Percentiles rank a stretch among this genome's conserved stretches.
phyloP scores from a whole-genome alignment of 2,329 filamentous ascomycete species.

The Dendrostoma leiphaemia region DNA sequence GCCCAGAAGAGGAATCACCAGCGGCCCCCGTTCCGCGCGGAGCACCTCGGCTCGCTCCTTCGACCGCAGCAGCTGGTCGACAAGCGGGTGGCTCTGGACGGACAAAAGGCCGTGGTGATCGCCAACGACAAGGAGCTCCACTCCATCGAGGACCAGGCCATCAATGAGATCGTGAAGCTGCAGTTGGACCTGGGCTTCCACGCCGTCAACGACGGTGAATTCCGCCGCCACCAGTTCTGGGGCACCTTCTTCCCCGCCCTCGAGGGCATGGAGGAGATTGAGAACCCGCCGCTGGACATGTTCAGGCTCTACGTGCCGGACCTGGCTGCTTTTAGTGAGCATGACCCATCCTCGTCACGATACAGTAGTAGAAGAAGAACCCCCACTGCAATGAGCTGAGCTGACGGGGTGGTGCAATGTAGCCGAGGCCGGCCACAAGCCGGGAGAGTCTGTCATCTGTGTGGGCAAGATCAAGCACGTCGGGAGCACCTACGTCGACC shows the following conservation, averaged over 20 bases:
- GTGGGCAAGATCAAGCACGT: conserved; percentile 45
- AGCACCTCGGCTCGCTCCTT: conserved; percentile 72
- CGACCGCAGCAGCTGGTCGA: conserved; percentile 65
- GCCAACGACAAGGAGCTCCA: conserved; percentile 43
- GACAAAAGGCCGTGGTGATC: conserved; percentile 35
- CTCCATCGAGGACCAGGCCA: conserved; percentile 54
- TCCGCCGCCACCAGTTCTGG: conserved; percentile 37
- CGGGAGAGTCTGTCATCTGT: conserved; percentile 44
- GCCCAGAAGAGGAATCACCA: conserved; percentile 21
- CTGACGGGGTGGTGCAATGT: neutral
- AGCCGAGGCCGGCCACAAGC: conserved; percentile 45
- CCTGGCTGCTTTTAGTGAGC: conserved; percentile 39
- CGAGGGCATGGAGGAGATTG: conserved; percentile 39
- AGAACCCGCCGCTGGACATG: conserved; percentile 30
- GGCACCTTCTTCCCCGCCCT: conserved; percentile 36
- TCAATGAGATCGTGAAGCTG: conserved; percentile 56
- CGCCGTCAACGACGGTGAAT: conserved; percentile 61
- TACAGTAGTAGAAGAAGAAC: neutral
- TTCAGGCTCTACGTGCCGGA: conserved; percentile 39
- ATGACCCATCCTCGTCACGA: neutral
- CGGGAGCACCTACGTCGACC: conserved; percentile 40
- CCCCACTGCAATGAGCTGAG: no score
- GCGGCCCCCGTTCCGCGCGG: conserved; percentile 65
- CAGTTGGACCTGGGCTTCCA: conserved; percentile 58
- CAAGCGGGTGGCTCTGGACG: conserved; percentile 31